Evolutionary conservation across 257 asterid species (phyloP).

Genomic region (Solanum chiquidenum): DNA sequence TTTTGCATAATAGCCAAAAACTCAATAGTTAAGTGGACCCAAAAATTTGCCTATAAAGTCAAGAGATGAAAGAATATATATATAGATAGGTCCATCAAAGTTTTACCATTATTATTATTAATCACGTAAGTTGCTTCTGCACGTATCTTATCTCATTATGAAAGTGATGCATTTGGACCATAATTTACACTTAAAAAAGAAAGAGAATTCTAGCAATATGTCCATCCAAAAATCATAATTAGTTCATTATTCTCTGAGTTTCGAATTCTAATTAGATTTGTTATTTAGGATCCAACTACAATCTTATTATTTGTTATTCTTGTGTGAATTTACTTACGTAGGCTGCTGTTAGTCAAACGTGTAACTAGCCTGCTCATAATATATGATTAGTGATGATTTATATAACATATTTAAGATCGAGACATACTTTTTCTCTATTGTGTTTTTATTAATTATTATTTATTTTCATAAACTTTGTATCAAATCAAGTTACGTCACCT

Average conservation of each 20-base stretch:
- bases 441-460: not conserved
- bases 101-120: not conserved
- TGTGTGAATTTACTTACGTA: not conserved
- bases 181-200: not conserved
- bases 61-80: not conserved
- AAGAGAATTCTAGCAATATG: not conserved
- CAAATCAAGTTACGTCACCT: not conserved
- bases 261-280: not conserved
- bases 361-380: not conserved
- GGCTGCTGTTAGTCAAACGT: not conserved
- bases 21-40: not conserved
- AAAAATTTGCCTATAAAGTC: not conserved
- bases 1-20: not conserved
- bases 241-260: not conserved
- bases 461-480: not conserved
- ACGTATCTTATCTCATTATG: not conserved
- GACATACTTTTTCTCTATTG: not conserved
- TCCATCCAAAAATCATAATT: not conserved
- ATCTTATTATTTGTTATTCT: not conserved
- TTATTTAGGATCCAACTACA: too few relatives aligned
- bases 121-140: conserved; percentile 1
- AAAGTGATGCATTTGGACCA: not conserved
- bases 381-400: not conserved
- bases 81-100: not conserved
- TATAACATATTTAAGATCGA: not conserved